phyloP scores from a whole-genome alignment of 1,139 yeast species.

The Pichia sp. region DNA sequence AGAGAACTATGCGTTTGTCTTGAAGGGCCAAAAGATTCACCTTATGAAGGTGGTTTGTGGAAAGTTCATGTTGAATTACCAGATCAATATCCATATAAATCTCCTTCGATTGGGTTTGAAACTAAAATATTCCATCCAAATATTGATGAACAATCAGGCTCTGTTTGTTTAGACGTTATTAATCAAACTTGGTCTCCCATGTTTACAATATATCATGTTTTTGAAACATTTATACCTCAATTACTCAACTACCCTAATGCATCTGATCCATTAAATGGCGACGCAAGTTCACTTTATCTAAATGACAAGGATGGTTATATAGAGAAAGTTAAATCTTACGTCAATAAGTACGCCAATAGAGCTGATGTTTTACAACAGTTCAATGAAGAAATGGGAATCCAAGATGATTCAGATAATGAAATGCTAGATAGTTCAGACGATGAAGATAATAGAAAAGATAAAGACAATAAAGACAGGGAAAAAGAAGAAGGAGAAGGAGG shows the following conservation, averaged over 20 bases:
- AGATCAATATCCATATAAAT: conserved; percentile 90
- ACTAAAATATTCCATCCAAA: conserved; percentile 93
- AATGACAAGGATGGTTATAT: conserved; percentile 64
- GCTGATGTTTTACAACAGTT: conserved; percentile 28
- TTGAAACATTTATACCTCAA: conserved; percentile 92
- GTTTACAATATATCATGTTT: conserved; percentile 86
- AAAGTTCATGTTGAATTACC: conserved; percentile 90
- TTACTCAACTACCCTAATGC: conserved; percentile 89
- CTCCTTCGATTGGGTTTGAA: conserved; percentile 91
- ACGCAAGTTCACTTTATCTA: conserved; percentile 78
- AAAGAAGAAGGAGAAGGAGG: background rate
- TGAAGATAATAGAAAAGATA: background rate
- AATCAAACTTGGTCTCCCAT: conserved; percentile 98
- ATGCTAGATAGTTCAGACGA: conserved; percentile 1
- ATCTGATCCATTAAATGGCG: conserved; percentile 87
- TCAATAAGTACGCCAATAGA: conserved; percentile 59
- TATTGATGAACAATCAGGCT: conserved; percentile 82
- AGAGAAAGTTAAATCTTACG: conserved; percentile 66
- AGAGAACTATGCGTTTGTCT: conserved; percentile 86
- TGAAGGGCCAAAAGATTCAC: conserved; percentile 82
- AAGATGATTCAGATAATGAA: conserved; percentile 10
- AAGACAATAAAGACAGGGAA: background rate
- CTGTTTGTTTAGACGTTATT: conserved; percentile 92
- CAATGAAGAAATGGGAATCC: conserved; percentile 37
- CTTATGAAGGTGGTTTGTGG: conserved; percentile 90